These are phyloP conservation scores for Apiospora phragmitis DNA, from an alignment of 2,329 filamentous ascomycete species.

Conservation along the genomic window DNA sequence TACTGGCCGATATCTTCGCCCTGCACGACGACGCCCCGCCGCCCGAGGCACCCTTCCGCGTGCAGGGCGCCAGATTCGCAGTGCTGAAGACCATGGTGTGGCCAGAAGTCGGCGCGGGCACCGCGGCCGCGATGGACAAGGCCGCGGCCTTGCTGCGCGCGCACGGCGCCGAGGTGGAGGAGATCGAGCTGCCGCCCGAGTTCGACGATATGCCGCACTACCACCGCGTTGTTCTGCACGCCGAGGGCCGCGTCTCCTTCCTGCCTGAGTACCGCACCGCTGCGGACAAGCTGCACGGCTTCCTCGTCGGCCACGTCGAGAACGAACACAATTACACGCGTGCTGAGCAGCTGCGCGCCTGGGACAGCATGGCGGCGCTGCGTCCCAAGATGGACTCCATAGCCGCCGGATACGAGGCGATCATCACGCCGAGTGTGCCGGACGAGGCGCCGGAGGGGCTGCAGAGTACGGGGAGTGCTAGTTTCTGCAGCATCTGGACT, in stretches of 20 bases:
- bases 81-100: conserved; percentile 56
- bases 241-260: conserved; percentile 55
- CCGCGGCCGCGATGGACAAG: conserved; percentile 40
- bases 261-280: conserved; percentile 51
- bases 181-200: conserved; percentile 51
- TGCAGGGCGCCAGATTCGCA: conserved; percentile 54
- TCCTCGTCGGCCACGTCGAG: conserved; percentile 52
- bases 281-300: conserved; percentile 46
- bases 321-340: conserved; percentile 44
- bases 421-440: conserved; percentile 58
- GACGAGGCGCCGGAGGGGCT: conserved; percentile 60
- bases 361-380: conserved; percentile 54
- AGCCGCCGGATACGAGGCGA: conserved; percentile 49
- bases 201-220: conserved; percentile 51
- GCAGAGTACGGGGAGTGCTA: conserved; percentile 54
- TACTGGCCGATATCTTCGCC: conserved; percentile 54
- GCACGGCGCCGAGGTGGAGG: conserved; percentile 56
- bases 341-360: conserved; percentile 51
- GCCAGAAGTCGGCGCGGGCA: conserved; percentile 44
- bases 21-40: conserved; percentile 49
- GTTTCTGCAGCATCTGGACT: conserved; percentile 54
- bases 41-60: conserved; percentile 23
- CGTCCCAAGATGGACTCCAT: conserved; percentile 57
- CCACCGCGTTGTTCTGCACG: conserved; percentile 50
- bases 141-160: conserved; percentile 39